Conservation (phyloP, 352 stramenopile species). For the Globisporangium echinulatum region DNA sequence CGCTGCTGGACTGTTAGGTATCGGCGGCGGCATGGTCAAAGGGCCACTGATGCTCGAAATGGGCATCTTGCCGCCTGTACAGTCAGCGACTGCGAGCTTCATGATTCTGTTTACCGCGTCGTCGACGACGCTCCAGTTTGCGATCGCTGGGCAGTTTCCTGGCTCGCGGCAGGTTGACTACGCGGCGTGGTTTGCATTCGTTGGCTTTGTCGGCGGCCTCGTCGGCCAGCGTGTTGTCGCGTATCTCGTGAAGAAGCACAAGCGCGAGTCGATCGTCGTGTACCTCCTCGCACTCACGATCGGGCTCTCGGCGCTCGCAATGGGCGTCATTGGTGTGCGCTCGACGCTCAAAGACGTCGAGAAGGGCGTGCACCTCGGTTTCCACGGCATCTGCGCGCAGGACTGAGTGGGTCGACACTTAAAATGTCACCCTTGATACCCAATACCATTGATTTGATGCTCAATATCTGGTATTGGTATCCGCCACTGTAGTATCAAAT, state of each 20-base stretch:
- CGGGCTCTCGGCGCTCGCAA: constrained; percentile 58
- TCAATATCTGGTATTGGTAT: no score
- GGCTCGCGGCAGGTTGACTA: constrained; percentile 88
- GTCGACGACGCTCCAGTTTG: constrained; percentile 90
- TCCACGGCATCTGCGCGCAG: constrained; percentile 52
- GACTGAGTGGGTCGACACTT: no score
- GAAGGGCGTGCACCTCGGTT: constrained; percentile 54
- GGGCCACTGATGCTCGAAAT: constrained; percentile 97
- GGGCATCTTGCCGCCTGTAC: constrained; percentile 86
- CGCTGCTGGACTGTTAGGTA: constrained; percentile 92
- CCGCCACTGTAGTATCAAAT: no score
- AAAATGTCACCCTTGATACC: no score
- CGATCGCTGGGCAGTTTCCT: constrained; percentile 74
- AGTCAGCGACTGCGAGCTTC: constrained; percentile 90
- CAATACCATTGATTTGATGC: no score
- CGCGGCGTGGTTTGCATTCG: constrained; percentile 82
- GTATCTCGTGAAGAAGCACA: constrained; percentile 89
- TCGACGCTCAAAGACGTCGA: constrained; percentile 52
- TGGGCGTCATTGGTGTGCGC: constrained; percentile 60
- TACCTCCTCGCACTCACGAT: constrained; percentile 70
- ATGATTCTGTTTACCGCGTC: constrained; percentile 90
- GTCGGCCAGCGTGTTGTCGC: constrained; percentile 78
- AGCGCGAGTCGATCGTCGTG: constrained; percentile 81
- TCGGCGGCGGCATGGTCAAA: constrained; percentile 97
- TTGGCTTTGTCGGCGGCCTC: constrained; percentile 84